Percentiles rank a stretch among this genome's conserved stretches.
phyloP scores from a whole-genome alignment of 371 early-diverging fungal species.

The Dinochytrium kinnereticum region DNA sequence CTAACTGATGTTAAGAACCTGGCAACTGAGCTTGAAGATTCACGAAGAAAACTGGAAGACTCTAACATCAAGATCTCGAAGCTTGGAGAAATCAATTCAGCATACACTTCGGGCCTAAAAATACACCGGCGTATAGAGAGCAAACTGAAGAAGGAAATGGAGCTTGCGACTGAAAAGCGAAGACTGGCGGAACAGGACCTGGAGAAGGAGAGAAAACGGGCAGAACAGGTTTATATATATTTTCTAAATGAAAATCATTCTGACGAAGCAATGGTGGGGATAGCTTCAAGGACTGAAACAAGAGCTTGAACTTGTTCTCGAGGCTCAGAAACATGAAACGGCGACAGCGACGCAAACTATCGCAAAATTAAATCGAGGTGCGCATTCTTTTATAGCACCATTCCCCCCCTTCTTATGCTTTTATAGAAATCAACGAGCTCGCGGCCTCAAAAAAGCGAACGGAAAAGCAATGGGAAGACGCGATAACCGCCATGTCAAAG shows the following conservation, averaged over 20 bases:
- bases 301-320: constrained; percentile 42
- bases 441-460: constrained; percentile 30
- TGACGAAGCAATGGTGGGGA: too few relatives aligned
- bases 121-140: constrained; percentile 51
- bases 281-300: constrained; percentile 31
- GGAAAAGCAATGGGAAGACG: constrained; percentile 58
- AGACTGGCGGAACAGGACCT: constrained; percentile 39
- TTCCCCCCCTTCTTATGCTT: constrained; percentile 7
- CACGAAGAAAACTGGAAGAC: constrained; percentile 31
- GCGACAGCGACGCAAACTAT: constrained; percentile 47
- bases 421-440: constrained; percentile 45
- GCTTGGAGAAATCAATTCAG: constrained; percentile 49
- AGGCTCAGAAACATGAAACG: constrained; percentile 48
- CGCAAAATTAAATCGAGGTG: constrained; percentile 48
- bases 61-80: constrained; percentile 36
- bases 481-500: constrained; percentile 55
- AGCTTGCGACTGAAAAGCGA: constrained; percentile 32
- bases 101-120: constrained; percentile 53
- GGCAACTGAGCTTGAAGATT: constrained; percentile 18
- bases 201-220: constrained; percentile 39
- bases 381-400: neutral
- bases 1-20: constrained; percentile 2
- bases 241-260: neutral
- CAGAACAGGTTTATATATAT: constrained; percentile 42
- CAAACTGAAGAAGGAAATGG: constrained; percentile 54